Base-by-base conservation (phyloP, 2,329 filamentous ascomycete species). In the Cladophialophora immunda region DNA sequence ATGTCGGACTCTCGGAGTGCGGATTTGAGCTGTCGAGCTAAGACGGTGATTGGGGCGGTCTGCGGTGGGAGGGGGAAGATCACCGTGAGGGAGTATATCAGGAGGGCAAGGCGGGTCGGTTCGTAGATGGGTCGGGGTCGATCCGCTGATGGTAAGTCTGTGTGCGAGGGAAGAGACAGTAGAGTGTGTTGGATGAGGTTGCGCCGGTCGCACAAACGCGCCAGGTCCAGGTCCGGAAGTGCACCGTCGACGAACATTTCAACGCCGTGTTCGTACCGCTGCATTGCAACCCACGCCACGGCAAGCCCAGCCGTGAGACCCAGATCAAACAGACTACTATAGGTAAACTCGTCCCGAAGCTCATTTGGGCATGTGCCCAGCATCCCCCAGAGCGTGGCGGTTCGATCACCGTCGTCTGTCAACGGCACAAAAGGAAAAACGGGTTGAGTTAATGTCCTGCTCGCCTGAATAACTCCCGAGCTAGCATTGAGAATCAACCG, bases 111-210 rank as follows among this genome's bases (percentile, higher is more conserved):
- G n/a, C 60, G 60, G 30, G 36, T 56, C 25, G 60, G 60, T 41
- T 62, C 60, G 38, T 41, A 62, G 60, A 62, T 47, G 22, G 60
- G 60, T 19, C n/a, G 50, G 32, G 60, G 15, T 13, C 22, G 25
- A 15, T 7, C 22, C 6, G 36, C 11, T 19, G 17, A 9, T 27
- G 60, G 32, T 45, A 32, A 41, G 52, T 62, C 53, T 27, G 3
- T n/a, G 22, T 55, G 34, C 6, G 60, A 17, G 3, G 60, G 50
- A 11, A 62, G 32, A 9, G 60, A 56, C 9, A 56, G 22, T n/a
- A 62, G 27, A 17, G 50, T 56, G 34, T 62, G 53, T 62, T 62
- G 60, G 34, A 62, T 62, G 34, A 62, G 50, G 60, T 62, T 62
- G 22, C 60, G 52, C 17, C 38, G 52, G 53, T 62, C 60, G 52